Percentiles rank a stretch among this genome's conserved stretches.
Conservation (phyloP, 139 green algal genomes). For the Auxenochlorella pyrenoidosa region DNA sequence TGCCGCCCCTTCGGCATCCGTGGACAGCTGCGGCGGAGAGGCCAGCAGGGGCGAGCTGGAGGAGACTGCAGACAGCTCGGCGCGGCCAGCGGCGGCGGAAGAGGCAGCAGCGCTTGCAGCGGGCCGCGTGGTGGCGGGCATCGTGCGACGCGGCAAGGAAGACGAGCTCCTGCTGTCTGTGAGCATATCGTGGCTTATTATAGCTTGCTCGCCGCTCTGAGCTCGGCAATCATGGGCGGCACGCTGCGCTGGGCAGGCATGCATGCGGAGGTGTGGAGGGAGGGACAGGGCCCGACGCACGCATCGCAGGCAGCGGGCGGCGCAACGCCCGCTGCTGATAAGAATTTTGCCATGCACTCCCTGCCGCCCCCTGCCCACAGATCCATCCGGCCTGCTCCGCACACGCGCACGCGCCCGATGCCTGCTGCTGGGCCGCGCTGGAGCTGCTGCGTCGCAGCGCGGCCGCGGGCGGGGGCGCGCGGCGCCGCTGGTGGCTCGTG, state of each 20-base stretch:
- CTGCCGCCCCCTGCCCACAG: neutral
- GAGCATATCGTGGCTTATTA: too few relatives aligned
- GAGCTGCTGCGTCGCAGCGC: slow-evolving; percentile 25
- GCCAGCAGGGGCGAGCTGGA: neutral
- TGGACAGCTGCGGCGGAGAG: slow-evolving; percentile 12
- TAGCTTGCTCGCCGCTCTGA: too few relatives aligned
- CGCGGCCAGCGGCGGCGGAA: neutral
- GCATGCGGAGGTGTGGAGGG: too few relatives aligned
- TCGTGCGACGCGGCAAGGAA: neutral
- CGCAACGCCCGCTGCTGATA: neutral
- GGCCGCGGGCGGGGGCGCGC: neutral
- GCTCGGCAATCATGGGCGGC: too few relatives aligned
- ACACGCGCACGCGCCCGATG: slow-evolving; percentile 1
- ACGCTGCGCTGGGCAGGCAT: too few relatives aligned
- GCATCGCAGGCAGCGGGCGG: neutral
- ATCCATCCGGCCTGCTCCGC: slow-evolving; percentile 37
- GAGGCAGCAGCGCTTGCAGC: neutral
- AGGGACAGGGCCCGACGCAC: too few relatives aligned
- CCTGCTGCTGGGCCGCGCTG: slow-evolving; percentile 41
- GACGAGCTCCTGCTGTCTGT: neutral
- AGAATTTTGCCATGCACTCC: neutral
- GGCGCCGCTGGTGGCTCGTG: slow-evolving; percentile 49
- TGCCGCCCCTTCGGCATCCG: neutral
- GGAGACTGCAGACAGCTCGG: neutral
- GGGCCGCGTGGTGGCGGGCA: neutral